A percentile compares a stretch with the other conserved stretches of the same genome.
Conservation (phyloP, 306 rosid genomes). For the Hippophae gyantsensis region DNA sequence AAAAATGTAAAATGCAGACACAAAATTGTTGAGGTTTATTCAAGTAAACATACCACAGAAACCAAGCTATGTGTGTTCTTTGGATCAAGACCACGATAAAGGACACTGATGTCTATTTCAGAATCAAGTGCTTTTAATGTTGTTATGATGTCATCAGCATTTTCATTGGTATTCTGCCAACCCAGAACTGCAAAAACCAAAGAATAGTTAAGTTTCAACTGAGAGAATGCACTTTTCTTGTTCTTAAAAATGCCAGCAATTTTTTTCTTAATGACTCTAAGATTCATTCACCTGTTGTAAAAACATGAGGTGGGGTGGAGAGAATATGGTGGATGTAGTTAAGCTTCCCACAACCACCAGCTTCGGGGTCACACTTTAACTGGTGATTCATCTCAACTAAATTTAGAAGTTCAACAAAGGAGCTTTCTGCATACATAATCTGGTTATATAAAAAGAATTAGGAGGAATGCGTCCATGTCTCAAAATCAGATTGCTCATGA, state of each 20-base stretch:
- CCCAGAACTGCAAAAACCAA: constrained; percentile 66
- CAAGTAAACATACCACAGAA: constrained; percentile 70
- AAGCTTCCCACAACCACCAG: constrained; percentile 80
- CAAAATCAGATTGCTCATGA: too few species aligned
- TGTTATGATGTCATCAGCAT: constrained; percentile 60
- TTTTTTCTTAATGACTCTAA: not conserved
- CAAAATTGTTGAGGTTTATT: constrained; percentile 9
- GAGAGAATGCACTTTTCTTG: too few species aligned
- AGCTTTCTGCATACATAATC: constrained; percentile 56
- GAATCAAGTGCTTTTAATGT: constrained; percentile 72
- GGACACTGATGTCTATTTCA: constrained; percentile 65
- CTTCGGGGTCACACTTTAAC: constrained; percentile 76
- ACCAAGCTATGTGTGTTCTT: constrained; percentile 65
- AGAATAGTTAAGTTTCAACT: not conserved
- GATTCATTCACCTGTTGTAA: constrained; percentile 62
- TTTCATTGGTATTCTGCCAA: constrained; percentile 91
- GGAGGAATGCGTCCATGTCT: too few species aligned
- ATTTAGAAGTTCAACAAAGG: constrained; percentile 75
- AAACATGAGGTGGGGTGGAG: constrained; percentile 70
- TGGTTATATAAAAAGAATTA: constrained; percentile 1
- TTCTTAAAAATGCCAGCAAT: not conserved
- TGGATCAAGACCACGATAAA: constrained; percentile 81
- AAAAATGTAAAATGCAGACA: not conserved
- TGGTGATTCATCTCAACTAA: constrained; percentile 86
- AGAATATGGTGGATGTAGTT: constrained; percentile 88